phyloP scores from a whole-genome alignment of 805 yeast species.

The Candida cerambycidarum region DNA sequence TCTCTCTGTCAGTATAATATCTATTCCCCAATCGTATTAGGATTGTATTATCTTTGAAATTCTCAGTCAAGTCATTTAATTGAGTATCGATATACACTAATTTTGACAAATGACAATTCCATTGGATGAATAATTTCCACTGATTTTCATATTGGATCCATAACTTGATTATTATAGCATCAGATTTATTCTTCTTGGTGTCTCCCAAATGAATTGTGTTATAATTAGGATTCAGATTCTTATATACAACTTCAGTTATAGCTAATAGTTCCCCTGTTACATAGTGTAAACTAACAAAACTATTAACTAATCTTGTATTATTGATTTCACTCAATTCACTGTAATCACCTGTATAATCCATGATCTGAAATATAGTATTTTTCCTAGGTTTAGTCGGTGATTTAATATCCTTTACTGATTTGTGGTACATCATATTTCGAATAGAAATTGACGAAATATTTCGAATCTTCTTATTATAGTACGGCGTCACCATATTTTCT shows the following conservation, averaged over 20 bases:
- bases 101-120: conserved; percentile 19
- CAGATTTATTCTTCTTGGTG: conserved; percentile 4
- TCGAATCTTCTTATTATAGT: conserved; percentile 14
- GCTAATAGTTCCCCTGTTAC: conserved; percentile 21
- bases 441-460: conserved; percentile 9
- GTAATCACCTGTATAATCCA: conserved; percentile 7
- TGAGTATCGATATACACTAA: conserved; percentile 14
- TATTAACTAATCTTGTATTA: conserved; percentile 19
- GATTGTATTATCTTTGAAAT: conserved; percentile 21
- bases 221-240: conserved; percentile 26
- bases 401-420: background rate
- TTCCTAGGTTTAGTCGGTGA: conserved; percentile 3
- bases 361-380: conserved; percentile 3
- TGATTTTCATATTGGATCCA: conserved; percentile 11
- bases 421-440: conserved; percentile 6
- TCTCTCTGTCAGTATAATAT: conserved; percentile 19
- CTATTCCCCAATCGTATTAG: conserved; percentile 21
- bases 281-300: conserved; percentile 28
- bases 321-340: conserved; percentile 15
- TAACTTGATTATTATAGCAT: conserved; percentile 18
- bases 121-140: conserved; percentile 23
- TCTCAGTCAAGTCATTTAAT: conserved; percentile 13
- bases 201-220: conserved; percentile 27
- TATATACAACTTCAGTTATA: conserved; percentile 30
- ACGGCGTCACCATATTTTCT: background rate